A percentile compares a stretch with the other conserved stretches of the same genome.
These are phyloP conservation scores for Didymellaceae sp. DNA, from an alignment of 2,329 filamentous ascomycete species.

Conservation along the genomic window DNA sequence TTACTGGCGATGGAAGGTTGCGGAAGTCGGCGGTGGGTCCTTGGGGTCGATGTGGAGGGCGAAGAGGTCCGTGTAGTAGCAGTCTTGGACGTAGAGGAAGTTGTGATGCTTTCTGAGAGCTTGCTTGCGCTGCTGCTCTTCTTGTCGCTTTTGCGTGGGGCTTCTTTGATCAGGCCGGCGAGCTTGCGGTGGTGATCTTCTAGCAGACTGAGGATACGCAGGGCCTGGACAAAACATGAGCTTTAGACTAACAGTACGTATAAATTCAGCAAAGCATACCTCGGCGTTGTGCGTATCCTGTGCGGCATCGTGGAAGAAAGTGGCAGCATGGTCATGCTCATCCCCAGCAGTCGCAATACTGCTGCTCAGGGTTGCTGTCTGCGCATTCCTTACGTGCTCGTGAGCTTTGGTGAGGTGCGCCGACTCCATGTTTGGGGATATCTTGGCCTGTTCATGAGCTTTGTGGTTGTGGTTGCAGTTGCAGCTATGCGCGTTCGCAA, in stretches of 20 bases:
- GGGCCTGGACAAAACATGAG: constrained; percentile 61
- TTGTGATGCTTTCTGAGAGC: constrained; percentile 7
- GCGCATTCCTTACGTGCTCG: constrained; percentile 85
- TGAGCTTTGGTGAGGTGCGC: constrained; percentile 78
- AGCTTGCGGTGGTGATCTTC: constrained; percentile 87
- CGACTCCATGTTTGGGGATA: constrained; percentile 65
- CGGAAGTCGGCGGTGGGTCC: constrained; percentile 56
- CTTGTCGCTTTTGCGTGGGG: constrained; percentile 48
- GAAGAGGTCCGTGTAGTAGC: constrained; percentile 33
- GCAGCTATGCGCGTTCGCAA: not conserved
- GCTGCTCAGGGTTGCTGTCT: constrained; percentile 69
- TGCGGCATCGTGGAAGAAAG: constrained; percentile 86
- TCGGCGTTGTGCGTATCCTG: constrained; percentile 69
- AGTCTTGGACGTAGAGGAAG: constrained; percentile 21
- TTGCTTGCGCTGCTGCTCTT: constrained; percentile 12
- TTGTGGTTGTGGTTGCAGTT: not conserved
- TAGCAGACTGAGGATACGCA: constrained; percentile 82
- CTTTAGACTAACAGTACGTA: not conserved
- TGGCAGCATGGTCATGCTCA: constrained; percentile 86
- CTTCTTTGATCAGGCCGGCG: constrained; percentile 78
- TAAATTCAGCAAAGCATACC: constrained; percentile 45
- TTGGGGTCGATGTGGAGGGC: constrained; percentile 46
- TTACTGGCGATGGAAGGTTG: constrained; percentile 89
- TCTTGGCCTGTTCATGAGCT: constrained; percentile 13
- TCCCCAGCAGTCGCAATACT: constrained; percentile 83